phyloP scores from a whole-genome alignment of 139 green algal species.

The Pseudopediastrum boryanum region DNA sequence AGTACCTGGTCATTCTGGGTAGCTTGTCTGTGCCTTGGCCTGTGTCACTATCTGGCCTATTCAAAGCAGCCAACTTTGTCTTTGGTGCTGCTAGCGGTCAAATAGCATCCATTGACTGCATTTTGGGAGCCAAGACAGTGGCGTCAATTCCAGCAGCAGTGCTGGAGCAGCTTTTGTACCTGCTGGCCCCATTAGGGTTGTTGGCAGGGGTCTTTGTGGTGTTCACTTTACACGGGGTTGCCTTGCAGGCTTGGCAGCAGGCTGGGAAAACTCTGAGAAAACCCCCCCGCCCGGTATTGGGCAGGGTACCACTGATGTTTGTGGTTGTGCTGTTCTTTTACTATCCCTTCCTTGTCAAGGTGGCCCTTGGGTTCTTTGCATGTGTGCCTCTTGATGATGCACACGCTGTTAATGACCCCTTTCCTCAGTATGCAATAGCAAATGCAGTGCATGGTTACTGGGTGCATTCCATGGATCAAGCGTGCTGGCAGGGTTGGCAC shows the following conservation, averaged over 20 bases:
- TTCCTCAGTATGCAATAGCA: constrained; percentile 7
- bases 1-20: constrained; percentile 10
- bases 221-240: too few relatives aligned
- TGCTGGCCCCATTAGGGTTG: background rate
- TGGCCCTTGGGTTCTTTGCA: background rate
- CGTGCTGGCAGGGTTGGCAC: constrained; percentile 3
- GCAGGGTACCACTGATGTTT: background rate
- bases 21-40: constrained; percentile 3
- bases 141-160: background rate
- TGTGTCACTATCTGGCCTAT: background rate
- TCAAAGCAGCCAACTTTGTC: background rate
- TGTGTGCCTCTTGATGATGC: background rate
- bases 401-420: background rate
- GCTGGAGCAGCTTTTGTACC: background rate
- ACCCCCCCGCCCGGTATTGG: too few relatives aligned
- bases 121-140: background rate
- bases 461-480: background rate
- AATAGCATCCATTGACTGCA: background rate
- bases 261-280: too few relatives aligned
- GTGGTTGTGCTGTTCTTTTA: background rate
- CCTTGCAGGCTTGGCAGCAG: background rate
- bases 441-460: background rate
- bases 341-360: background rate
- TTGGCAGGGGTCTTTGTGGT: background rate
- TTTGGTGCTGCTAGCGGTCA: background rate